Conservation (phyloP, 169 alveolate species). For the Babesia ovis region DNA sequence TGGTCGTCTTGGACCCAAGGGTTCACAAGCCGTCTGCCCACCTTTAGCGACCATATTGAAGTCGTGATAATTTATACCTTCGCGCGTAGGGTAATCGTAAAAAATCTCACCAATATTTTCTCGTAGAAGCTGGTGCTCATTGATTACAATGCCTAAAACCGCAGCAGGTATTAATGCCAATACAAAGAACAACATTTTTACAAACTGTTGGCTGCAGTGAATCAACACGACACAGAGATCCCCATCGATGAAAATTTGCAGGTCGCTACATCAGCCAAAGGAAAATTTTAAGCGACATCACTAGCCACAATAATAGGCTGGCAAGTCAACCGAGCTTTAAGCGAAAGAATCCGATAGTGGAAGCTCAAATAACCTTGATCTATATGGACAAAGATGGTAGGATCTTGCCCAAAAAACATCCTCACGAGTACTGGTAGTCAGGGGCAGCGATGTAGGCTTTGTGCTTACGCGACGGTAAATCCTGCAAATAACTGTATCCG, state of each 20-base stretch:
- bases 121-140: background rate
- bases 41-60: background rate
- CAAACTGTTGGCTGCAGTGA: background rate
- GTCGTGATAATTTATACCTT: background rate
- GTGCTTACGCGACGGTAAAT: slow-evolving; percentile 77
- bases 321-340: no score
- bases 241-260: slow-evolving; percentile 4
- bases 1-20: background rate
- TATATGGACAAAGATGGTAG: no score
- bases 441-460: slow-evolving; percentile 88
- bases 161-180: background rate
- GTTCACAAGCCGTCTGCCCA: background rate
- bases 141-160: background rate
- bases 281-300: no score
- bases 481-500: slow-evolving; percentile 81
- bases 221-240: background rate
- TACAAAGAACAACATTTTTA: slow-evolving; percentile 1
- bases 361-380: no score
- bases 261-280: background rate
- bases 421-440: slow-evolving; percentile 81
- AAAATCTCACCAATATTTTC: background rate
- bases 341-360: no score
- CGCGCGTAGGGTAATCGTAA: slow-evolving; percentile 1
- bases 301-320: no score
- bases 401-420: no score